Base-by-base conservation (phyloP, 148 eudicot genomes). In the Amaranthus palmeri region DNA sequence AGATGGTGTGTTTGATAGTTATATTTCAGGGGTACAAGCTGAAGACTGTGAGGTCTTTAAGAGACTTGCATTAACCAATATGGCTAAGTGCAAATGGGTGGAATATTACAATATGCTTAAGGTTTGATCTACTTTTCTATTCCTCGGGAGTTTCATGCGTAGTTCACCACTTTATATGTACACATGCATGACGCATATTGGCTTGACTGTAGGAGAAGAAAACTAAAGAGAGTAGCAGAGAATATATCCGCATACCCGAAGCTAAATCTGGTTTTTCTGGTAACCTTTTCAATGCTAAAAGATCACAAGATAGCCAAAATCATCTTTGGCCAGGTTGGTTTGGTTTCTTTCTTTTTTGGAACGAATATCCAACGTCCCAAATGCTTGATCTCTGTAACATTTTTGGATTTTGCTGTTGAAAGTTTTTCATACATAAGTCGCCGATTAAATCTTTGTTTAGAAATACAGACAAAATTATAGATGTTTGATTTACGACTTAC, bases 1-100 rank as follows among this genome's bases (percentile, higher is more conserved):
- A 17, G 93, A 95, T 69, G 98, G 97, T 47, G 81, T 88, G 65
- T 83, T 95, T 51, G 95, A 91, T 75, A 81, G 81, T 76, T 81
- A 92, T 68, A 64, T 73, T 45, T 55, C 88, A 18, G 88, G 82
- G 58, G 70, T 78, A 46, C 83, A 84, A 62, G 61, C 79, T 66
- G 97, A 91, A 75, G 88, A 85, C 36, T 86, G 81, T 72, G 82
- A 78, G 77, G 75, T 70, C 44, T 74, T 93, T 72, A 89, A 87
- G 85, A 85, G 79, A 80, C 84, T 95, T 73, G 85, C 81, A 10
- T 77, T 95, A 65, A 79, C 85, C 76, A 76, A 85, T 85, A 63
- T 79, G 73, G 76, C 82, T 9, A 91, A 84, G 72, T 84, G 83
- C 4, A 85, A 83, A 77, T 91, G 93, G 98, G 87, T 95, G 72